Base-by-base conservation (phyloP, 192 early-diverging fungal species). In the Coemansia sp. region DNA sequence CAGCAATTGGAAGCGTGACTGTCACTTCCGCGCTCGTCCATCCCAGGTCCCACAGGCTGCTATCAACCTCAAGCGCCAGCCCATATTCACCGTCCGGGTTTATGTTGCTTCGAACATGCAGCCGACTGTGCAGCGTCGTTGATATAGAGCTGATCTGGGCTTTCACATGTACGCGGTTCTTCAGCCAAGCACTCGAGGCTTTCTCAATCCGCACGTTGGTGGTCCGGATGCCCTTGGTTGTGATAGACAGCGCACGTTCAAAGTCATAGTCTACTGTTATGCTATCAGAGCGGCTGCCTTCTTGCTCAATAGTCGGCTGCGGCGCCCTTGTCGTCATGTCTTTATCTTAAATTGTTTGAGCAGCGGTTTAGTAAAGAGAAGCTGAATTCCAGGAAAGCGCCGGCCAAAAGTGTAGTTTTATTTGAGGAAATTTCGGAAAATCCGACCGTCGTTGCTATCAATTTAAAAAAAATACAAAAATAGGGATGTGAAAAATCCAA, bases 31-130 rank as follows among this genome's bases (percentile, higher is more conserved):
- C 76, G 25, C 49, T 73, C 16, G 71, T 69, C 58, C 73, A 35
- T 1, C 76, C 76, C 18, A 79, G 40, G 49, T 79, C 76, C 76
- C 76, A 79, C 21, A 79, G 45, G 25, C 76, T 79, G 58, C 66
- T 49, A 52, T 69, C 76, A 29, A 79, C 66, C 6, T 60, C 38
- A 6, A 79, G 42, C 18, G 18, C 43, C 30, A 79, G 54, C 24
- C 28, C 47, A 43, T 52, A 77, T 33, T 77, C 68, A 43, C 57
- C 57, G 25, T 45, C 42, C 4, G 54, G 46, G 45, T 40, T 56
- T 0, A 69, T 27, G 1, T 18, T 51, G 56, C 69, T 73, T 18
- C 23, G 61, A n/a, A 46, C 58, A 29, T 54, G 68, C 16, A 71
- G 28, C 14, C 74, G 59, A 33, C 30, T 35, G 58, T 67, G 61